Evolutionary conservation across 495 filamentous ascomycete species (phyloP).

Genomic region (Neurospora terricola): DNA sequence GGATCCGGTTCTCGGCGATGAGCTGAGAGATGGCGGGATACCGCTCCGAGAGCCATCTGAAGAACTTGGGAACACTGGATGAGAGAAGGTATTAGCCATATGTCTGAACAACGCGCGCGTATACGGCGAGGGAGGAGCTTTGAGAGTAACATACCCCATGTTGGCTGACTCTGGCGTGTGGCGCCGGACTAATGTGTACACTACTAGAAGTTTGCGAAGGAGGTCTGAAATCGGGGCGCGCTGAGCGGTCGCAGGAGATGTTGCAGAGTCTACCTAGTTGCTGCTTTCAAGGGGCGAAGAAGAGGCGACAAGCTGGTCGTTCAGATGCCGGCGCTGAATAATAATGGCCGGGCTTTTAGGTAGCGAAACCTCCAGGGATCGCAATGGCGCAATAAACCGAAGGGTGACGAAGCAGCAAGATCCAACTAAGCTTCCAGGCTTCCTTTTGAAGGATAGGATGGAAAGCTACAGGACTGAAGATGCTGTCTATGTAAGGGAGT

Average conservation of each 20-base stretch:
- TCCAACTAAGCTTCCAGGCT: background rate
- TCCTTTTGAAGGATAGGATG: background rate
- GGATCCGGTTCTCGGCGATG: conserved; percentile 97
- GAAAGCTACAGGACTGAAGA: background rate
- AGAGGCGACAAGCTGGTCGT: conserved; percentile 1
- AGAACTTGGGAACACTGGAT: conserved; percentile 91
- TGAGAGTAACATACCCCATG: conserved; percentile 18
- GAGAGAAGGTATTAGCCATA: conserved; percentile 6
- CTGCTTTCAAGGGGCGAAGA: background rate
- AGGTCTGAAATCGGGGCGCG: background rate
- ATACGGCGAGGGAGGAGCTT: background rate
- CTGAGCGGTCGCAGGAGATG: background rate
- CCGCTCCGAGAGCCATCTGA: conserved; percentile 92
- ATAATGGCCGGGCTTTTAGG: conserved; percentile 25
- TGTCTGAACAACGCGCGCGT: background rate
- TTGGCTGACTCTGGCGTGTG: background rate
- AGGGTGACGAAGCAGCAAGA: background rate
- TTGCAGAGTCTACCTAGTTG: background rate
- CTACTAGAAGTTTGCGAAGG: background rate
- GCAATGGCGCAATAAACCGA: background rate
- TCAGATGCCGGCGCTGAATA: conserved; percentile 24
- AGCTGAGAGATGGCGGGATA: conserved; percentile 98
- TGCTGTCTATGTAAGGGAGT: background rate
- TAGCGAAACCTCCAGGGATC: background rate
- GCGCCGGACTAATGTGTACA: background rate